phyloP scores from a whole-genome alignment of 2,329 filamentous ascomycete species.

The Berkeleyomyces basicola region DNA sequence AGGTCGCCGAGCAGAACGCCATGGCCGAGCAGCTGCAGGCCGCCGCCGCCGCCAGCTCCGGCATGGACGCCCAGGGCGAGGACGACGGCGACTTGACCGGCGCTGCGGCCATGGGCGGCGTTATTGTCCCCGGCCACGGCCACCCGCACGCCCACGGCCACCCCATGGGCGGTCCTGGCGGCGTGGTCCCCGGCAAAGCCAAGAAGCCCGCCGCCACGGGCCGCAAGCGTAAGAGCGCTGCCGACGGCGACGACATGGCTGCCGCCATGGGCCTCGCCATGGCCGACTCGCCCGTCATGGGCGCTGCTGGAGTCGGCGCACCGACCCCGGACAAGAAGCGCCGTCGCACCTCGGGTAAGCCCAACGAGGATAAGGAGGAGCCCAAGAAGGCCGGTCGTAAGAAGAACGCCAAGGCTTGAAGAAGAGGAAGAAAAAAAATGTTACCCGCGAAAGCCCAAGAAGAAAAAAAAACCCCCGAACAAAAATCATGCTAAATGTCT shows the following conservation, averaged over 20 bases:
- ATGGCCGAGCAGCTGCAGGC: slow-evolving; percentile 42
- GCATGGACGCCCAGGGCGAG: slow-evolving; percentile 25
- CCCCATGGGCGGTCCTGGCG: slow-evolving; percentile 5
- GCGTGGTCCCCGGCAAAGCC: slow-evolving; percentile 31
- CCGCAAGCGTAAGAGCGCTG: slow-evolving; percentile 39
- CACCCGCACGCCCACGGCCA: slow-evolving; percentile 9
- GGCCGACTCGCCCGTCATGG: slow-evolving; percentile 23
- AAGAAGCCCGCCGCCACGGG: slow-evolving; percentile 32
- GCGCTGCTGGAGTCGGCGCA: slow-evolving; percentile 23
- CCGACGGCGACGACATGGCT: slow-evolving; percentile 18
- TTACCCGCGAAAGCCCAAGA: too few species aligned
- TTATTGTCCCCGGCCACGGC: neutral
- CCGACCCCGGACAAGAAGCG: slow-evolving; percentile 47
- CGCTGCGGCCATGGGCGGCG: neutral
- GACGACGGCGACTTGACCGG: slow-evolving; percentile 24
- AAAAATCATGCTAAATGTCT: neutral
- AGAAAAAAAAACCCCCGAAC: neutral
- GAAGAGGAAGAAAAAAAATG: neutral
- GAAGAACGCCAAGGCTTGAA: slow-evolving; percentile 30
- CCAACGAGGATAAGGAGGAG: slow-evolving; percentile 36
- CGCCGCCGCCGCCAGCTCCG: slow-evolving; percentile 22
- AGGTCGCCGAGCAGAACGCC: slow-evolving; percentile 34
- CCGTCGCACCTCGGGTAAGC: slow-evolving; percentile 39
- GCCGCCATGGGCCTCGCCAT: slow-evolving; percentile 24
- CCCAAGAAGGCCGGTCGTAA: slow-evolving; percentile 43